A percentile compares a stretch with the other conserved stretches of the same genome.
Evolutionary conservation across 2,329 filamentous ascomycete species (phyloP).

Genomic region (Ampelomyces quisqualis): DNA sequence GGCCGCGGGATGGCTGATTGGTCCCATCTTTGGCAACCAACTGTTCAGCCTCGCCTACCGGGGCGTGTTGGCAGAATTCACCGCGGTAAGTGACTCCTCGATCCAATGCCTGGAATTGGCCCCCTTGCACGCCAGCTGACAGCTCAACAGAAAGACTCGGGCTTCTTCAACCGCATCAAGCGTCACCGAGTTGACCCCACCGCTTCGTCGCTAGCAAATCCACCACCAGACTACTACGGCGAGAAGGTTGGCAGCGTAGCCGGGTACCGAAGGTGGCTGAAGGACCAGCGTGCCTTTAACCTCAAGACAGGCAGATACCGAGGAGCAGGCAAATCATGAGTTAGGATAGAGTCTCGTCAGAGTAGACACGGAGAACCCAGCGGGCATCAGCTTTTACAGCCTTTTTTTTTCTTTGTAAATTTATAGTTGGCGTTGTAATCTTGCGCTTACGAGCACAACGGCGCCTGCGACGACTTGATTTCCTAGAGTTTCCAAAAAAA

Average conservation of each 20-base stretch:
- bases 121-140: too few species aligned
- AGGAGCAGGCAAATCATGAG: too few species aligned
- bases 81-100: constrained; percentile 63
- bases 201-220: constrained; percentile 85
- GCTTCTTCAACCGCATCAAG: constrained; percentile 90
- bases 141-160: constrained; percentile 73
- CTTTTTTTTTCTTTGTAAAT: constrained; percentile 7
- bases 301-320: constrained; percentile 66
- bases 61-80: constrained; percentile 70
- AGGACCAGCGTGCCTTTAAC: constrained; percentile 96
- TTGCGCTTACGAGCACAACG: constrained; percentile 4
- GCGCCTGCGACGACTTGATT: constrained; percentile 4
- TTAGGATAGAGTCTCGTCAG: neutral
- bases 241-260: constrained; percentile 95
- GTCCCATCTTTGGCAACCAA: constrained; percentile 76
- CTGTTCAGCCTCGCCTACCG: constrained; percentile 77
- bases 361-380: neutral
- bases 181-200: constrained; percentile 89
- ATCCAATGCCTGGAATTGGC: too few species aligned
- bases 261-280: constrained; percentile 92
- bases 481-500: constrained; percentile 10
- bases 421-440: constrained; percentile 4
- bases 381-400: neutral
- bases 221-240: constrained; percentile 95
- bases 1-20: constrained; percentile 83